Evolutionary conservation across 2,329 filamentous ascomycete species (phyloP).

Genomic region (Phaeosphaeria sp.): DNA sequence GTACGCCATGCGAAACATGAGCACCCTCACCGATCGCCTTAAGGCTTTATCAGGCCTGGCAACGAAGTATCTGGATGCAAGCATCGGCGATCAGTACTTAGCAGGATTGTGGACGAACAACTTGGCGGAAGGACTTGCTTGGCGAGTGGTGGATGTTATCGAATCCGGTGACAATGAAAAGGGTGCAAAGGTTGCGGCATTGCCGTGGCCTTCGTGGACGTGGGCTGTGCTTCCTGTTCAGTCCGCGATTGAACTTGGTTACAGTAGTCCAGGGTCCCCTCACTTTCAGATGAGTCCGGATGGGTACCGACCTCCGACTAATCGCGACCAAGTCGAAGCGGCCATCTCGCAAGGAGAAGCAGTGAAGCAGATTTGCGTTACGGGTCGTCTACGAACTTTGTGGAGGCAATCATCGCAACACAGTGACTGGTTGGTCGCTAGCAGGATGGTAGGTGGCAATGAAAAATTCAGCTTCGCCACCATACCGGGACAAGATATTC

Average conservation of each 20-base stretch:
- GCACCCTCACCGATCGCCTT: conserved; percentile 9
- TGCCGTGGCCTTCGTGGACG: conserved; percentile 12
- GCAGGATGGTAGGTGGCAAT: conserved; percentile 4
- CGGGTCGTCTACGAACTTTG: conserved; percentile 4
- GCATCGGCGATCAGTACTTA: conserved; percentile 10
- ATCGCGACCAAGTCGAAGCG: neutral
- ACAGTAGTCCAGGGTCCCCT: conserved; percentile 1
- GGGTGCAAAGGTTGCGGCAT: neutral
- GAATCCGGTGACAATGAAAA: neutral
- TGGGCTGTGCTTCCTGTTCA: conserved; percentile 14
- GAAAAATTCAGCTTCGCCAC: conserved; percentile 12
- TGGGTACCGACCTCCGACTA: neutral
- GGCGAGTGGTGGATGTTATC: conserved; percentile 3
- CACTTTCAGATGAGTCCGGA: neutral
- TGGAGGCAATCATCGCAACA: conserved; percentile 3
- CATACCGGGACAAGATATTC: conserved; percentile 9
- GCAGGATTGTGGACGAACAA: conserved; percentile 12
- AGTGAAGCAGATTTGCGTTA: conserved; percentile 8
- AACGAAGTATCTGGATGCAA: conserved; percentile 10
- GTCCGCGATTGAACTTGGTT: conserved; percentile 6
- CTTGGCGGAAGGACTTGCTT: conserved; percentile 9
- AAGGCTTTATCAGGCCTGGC: conserved; percentile 12
- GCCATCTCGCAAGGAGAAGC: conserved; percentile 4
- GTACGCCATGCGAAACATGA: conserved; percentile 10
- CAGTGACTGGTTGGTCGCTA: conserved; percentile 8